Conservation (phyloP, 208 protist genomes). For the Acanthamoeba sp. region DNA sequence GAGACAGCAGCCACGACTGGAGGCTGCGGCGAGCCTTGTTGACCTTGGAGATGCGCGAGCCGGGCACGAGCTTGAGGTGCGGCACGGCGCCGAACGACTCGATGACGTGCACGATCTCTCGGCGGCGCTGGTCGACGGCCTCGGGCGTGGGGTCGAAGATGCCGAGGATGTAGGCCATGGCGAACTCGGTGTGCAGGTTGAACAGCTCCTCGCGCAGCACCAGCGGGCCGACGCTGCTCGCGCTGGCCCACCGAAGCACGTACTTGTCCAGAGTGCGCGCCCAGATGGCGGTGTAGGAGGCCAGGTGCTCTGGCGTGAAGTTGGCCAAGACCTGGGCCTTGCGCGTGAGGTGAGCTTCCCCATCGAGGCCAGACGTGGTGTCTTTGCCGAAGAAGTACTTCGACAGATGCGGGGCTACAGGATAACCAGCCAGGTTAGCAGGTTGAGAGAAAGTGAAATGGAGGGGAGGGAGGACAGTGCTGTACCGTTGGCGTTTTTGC, state of each 20-base stretch:
- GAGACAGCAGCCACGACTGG: background rate
- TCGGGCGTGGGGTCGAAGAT: conserved; percentile 13
- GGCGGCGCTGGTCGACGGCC: background rate
- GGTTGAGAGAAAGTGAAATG: background rate
- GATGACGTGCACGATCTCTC: conserved; percentile 34
- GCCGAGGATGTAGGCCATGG: conserved; percentile 56
- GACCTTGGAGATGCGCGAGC: background rate
- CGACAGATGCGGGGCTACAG: background rate
- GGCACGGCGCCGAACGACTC: conserved; percentile 17
- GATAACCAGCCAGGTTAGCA: background rate
- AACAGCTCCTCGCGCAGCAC: background rate
- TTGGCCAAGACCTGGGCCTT: conserved; percentile 53
- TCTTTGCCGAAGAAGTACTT: conserved; percentile 48
- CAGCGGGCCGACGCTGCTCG: background rate
- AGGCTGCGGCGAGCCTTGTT: conserved; percentile 30
- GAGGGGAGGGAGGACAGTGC: background rate
- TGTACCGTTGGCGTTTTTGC: background rate
- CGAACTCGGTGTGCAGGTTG: conserved; percentile 47
- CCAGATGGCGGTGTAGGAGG: conserved; percentile 9
- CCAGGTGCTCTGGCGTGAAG: background rate
- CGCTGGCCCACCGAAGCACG: background rate
- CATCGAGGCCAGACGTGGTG: background rate
- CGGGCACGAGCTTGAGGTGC: background rate
- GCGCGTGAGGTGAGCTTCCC: background rate
- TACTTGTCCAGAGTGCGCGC: conserved; percentile 46